Evolutionary conservation across 139 green algal species (phyloP).

Genomic region (Asterochloris erici): DNA sequence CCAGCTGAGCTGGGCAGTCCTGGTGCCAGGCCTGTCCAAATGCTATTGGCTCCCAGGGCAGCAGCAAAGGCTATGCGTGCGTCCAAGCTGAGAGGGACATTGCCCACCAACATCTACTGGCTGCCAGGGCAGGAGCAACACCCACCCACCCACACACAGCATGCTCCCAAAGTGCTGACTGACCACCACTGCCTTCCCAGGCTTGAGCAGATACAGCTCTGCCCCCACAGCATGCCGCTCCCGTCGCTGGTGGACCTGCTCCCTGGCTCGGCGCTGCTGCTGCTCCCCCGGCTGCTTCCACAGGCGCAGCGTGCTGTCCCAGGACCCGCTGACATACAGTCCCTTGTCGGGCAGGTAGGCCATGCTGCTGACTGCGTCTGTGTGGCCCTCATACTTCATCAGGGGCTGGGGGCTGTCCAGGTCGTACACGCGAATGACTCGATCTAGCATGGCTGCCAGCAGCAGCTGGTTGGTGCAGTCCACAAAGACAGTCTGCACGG

Average conservation of each 20-base stretch:
- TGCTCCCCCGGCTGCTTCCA: constrained; percentile 22
- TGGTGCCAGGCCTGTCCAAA: no score
- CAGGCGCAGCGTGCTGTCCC: constrained; percentile 42
- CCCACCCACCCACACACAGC: no score
- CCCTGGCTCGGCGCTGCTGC: constrained; percentile 13
- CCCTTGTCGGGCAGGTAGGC: constrained; percentile 46
- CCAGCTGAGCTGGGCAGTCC: no score
- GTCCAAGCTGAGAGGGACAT: no score
- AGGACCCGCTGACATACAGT: constrained; percentile 50
- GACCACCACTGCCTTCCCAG: background rate
- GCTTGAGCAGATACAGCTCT: background rate
- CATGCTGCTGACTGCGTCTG: constrained; percentile 53
- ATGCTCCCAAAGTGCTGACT: no score
- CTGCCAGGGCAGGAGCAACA: no score
- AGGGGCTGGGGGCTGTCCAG: constrained; percentile 7
- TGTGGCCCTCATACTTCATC: constrained; percentile 47
- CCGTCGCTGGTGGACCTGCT: background rate
- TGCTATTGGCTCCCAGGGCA: no score
- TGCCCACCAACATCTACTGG: no score
- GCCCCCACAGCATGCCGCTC: background rate
- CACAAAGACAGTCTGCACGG: constrained; percentile 54
- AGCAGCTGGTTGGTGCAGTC: constrained; percentile 54
- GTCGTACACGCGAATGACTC: constrained; percentile 10
- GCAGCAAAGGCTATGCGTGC: no score
- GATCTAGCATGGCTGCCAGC: constrained; percentile 52